Base-by-base conservation (phyloP, 768 basidiomycete species). In the Paxillus rubicundulus region DNA sequence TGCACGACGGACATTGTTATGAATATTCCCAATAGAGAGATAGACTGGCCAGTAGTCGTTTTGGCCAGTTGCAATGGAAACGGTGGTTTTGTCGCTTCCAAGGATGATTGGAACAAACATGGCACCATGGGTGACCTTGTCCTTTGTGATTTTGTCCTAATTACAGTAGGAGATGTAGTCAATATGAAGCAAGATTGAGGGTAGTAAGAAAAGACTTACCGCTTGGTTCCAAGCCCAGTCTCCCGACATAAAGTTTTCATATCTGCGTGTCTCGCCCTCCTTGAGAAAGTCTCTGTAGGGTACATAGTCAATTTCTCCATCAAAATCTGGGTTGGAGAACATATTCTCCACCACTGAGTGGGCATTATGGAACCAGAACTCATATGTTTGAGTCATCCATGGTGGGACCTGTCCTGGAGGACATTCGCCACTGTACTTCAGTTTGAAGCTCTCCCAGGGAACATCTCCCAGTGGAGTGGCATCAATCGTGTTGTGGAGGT, bases 371-470 rank as follows among this genome's bases (percentile, higher is more conserved):
- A 54, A 71, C 65, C 66, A 70, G 21, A 72, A 59, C 20, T 68
- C 57, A 28, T 60, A 70, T 2, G 46, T 45, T 28, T 59, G 46
- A 0, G 51, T 48, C 60, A 67, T 72, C 69, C 68, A 71, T 9
- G 58, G 38, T 2, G 30, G 39, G 24, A 32, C 32, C 2, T 9
- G 10, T 32, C 7, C 32, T 5, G 52, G 52, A 2, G 50, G 41
- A 5, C 48, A 28, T 12, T 44, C 47, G 3, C 63, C 65, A 1
- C 42, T 47, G 36, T 72, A 74, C 4, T 50, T 33, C 9, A 71
- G 39, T 2, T 55, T 47, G 51, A 76, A 69, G 1, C 55, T 60
- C 10, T 67, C 30, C 74, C 75, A 78, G 0, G 73, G 66, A n/a
- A 65, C 62, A 38, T 71, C 70, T 10, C 75, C 74, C 33, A 63